Evolutionary conservation across 495 filamentous ascomycete species (phyloP).

Genomic region (Tuber indicum): DNA sequence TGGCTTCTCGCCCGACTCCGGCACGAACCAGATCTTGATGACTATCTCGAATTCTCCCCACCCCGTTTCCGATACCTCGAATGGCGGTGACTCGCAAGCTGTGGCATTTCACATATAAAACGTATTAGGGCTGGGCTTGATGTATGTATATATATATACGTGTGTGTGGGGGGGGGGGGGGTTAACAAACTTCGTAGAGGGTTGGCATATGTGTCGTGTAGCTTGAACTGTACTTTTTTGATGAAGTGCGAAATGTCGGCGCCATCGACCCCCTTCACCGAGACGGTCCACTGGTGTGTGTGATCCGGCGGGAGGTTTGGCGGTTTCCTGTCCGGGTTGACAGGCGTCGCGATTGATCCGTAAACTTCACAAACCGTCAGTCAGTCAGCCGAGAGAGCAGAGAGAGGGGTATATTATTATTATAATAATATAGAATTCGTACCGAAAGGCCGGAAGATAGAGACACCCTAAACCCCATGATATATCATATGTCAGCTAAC

Average conservation of each 20-base stretch:
- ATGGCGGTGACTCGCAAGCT: slow-evolving; percentile 66
- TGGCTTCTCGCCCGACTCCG: slow-evolving; percentile 79
- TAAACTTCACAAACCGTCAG: slow-evolving; percentile 30
- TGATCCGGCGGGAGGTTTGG: slow-evolving; percentile 65
- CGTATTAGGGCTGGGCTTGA: neutral
- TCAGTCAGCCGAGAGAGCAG: neutral
- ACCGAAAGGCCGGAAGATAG: slow-evolving; percentile 39
- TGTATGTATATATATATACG: neutral
- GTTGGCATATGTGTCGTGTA: slow-evolving; percentile 91
- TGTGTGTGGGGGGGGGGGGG: neutral
- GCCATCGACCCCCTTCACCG: slow-evolving; percentile 76
- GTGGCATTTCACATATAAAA: slow-evolving; percentile 45
- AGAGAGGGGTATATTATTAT: no score
- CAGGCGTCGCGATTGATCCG: slow-evolving; percentile 37
- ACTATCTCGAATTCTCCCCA: slow-evolving; percentile 98
- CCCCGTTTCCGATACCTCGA: slow-evolving; percentile 82
- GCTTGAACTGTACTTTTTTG: slow-evolving; percentile 93
- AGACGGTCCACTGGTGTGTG: slow-evolving; percentile 92
- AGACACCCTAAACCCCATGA: slow-evolving; percentile 26
- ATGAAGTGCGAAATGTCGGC: slow-evolving; percentile 91
- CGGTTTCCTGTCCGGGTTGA: slow-evolving; percentile 38
- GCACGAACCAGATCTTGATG: slow-evolving; percentile 83
- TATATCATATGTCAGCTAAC: neutral
- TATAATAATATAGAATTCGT: slow-evolving; percentile 15
- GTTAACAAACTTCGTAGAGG: slow-evolving; percentile 60